phyloP scores from a whole-genome alignment of 179 eudicot genomes.

The Amaranthus tricolor region DNA sequence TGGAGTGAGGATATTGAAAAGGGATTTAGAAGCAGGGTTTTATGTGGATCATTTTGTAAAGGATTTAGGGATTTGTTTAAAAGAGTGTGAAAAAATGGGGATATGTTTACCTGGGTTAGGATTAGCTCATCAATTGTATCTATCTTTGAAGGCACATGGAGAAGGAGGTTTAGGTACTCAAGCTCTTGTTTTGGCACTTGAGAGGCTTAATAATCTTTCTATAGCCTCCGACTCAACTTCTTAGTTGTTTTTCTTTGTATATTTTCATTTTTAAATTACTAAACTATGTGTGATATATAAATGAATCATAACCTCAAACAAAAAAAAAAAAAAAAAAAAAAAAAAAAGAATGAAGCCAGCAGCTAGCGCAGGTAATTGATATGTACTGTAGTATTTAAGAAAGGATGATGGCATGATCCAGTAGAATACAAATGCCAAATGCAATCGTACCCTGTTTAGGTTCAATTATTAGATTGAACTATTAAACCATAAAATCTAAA shows the following conservation, averaged over 20 bases:
- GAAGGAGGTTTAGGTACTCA: slow-evolving; percentile 91
- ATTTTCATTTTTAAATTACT: too few species aligned
- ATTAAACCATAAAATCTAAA: too few species aligned
- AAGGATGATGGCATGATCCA: too few species aligned
- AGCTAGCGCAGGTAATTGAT: too few species aligned
- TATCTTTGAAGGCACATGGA: slow-evolving; percentile 89
- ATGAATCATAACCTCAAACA: too few species aligned
- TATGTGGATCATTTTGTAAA: slow-evolving; percentile 87
- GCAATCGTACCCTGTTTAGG: too few species aligned
- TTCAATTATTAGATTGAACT: too few species aligned
- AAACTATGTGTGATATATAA: too few species aligned
- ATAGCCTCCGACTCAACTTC: slow-evolving; percentile 21
- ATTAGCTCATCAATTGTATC: slow-evolving; percentile 84
- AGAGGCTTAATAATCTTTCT: slow-evolving; percentile 69
- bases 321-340: too few species aligned
- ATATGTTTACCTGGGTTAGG: slow-evolving; percentile 87
- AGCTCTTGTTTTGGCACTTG: slow-evolving; percentile 78
- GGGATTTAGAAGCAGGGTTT: slow-evolving; percentile 89
- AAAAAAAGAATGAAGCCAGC: too few species aligned
- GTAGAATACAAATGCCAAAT: too few species aligned
- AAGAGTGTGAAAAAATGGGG: slow-evolving; percentile 90
- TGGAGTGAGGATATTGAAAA: slow-evolving; percentile 64
- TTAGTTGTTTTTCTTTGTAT: not conserved
- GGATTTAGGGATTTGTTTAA: slow-evolving; percentile 91
- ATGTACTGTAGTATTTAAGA: too few species aligned